A percentile compares a stretch with the other conserved stretches of the same genome.
Evolutionary conservation across 2,329 filamentous ascomycete genomes (phyloP).

Genomic region (Penicillium sclerotiorum): DNA sequence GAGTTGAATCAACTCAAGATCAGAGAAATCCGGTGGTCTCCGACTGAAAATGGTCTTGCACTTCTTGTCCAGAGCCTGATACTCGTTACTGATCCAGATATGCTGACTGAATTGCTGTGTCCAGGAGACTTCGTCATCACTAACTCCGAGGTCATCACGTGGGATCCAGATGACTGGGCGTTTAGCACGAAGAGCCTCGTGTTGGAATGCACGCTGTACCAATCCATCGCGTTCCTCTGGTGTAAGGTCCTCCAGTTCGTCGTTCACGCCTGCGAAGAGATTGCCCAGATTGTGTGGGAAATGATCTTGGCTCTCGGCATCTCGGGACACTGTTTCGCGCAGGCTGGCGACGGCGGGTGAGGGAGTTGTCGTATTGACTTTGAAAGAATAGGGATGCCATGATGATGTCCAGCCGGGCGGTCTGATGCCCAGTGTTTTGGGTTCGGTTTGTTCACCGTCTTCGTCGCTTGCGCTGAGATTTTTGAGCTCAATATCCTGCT

Average conservation of each 20-base stretch:
- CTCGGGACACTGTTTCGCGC: slow-evolving; percentile 47
- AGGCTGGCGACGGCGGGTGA: slow-evolving; percentile 37
- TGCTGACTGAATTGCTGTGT: slow-evolving; percentile 74
- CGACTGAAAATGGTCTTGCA: slow-evolving; percentile 79
- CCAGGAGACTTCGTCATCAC: slow-evolving; percentile 83
- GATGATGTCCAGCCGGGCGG: not conserved
- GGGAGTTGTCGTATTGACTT: slow-evolving; percentile 34
- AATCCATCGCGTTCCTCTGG: slow-evolving; percentile 88
- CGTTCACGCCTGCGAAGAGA: slow-evolving; percentile 82
- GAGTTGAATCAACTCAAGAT: slow-evolving; percentile 81
- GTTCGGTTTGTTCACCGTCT: not conserved
- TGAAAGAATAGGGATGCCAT: slow-evolving; percentile 42
- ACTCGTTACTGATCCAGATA: slow-evolving; percentile 94
- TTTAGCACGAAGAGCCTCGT: slow-evolving; percentile 80
- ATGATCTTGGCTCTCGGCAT: slow-evolving; percentile 69
- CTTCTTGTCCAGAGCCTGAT: slow-evolving; percentile 82
- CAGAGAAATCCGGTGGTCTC: slow-evolving; percentile 86
- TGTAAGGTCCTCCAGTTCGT: slow-evolving; percentile 92
- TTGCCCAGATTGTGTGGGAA: slow-evolving; percentile 65
- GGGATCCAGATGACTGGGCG: slow-evolving; percentile 94
- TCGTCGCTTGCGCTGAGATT: slow-evolving; percentile 27
- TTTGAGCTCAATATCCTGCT: slow-evolving; percentile 51
- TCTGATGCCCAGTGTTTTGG: not conserved
- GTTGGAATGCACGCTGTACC: slow-evolving; percentile 85
- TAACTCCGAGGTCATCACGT: slow-evolving; percentile 83